Conservation (phyloP, 106 monocot species). For the Acorus gramineus region DNA sequence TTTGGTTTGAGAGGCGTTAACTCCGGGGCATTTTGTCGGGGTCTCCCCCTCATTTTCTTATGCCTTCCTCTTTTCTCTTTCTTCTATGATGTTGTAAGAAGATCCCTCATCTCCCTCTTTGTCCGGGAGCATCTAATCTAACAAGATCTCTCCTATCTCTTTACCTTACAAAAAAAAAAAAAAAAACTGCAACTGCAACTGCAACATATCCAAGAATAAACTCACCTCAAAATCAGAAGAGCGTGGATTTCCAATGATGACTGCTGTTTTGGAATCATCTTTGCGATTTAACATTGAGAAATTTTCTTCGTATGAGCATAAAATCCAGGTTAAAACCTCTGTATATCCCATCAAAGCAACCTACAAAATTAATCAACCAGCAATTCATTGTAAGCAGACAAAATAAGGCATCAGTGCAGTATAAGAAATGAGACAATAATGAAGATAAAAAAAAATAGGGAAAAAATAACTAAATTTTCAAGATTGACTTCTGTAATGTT, state of each 20-base stretch:
- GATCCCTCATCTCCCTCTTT: too few relatives aligned
- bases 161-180: not conserved
- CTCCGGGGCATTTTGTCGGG: too few relatives aligned
- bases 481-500: too few relatives aligned
- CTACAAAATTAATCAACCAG: conserved; percentile 18
- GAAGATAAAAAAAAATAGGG: too few relatives aligned
- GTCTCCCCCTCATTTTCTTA: too few relatives aligned
- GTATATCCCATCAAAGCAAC: conserved; percentile 82
- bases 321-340: conserved; percentile 92
- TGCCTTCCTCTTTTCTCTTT: too few relatives aligned
- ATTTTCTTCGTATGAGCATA: conserved; percentile 86
- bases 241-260: conserved; percentile 83
- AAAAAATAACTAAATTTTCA: too few relatives aligned
- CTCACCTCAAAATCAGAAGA: conserved; percentile 82
- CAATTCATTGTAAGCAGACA: not conserved
- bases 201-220: not conserved
- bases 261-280: conserved; percentile 60
- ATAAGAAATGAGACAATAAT: too few relatives aligned
- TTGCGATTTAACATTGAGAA: conserved; percentile 67
- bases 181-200: not conserved
- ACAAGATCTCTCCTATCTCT: too few relatives aligned
- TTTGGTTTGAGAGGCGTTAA: too few relatives aligned
- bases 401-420: conserved; percentile 8
- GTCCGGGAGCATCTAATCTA: too few relatives aligned
- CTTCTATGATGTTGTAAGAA: too few relatives aligned